Percentiles rank a stretch among this genome's conserved stretches.
Conservation (phyloP, 129 eudicot species). For the Chrysanthemum makinoi region DNA sequence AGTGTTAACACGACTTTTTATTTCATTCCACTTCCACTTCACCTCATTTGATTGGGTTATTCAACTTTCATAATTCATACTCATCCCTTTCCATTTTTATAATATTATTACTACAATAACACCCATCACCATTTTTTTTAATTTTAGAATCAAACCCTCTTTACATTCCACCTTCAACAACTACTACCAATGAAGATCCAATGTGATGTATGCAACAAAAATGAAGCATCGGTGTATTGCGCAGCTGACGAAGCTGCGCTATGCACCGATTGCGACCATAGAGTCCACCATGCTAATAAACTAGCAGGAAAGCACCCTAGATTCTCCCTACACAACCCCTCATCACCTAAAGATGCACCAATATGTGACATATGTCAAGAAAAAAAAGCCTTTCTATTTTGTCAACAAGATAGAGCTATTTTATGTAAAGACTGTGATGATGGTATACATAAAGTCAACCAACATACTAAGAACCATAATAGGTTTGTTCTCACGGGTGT, state of each 20-base stretch:
- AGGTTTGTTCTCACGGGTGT: constrained; percentile 77
- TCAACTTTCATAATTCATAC: constrained; percentile 19
- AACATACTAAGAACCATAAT: constrained; percentile 55
- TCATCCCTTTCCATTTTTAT: constrained; percentile 27
- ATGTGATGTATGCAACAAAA: constrained; percentile 79
- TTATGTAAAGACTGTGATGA: constrained; percentile 70
- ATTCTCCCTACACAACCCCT: constrained; percentile 71
- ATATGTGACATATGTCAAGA: constrained; percentile 78
- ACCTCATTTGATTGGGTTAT: background rate
- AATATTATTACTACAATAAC: background rate
- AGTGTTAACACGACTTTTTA: constrained; percentile 19
- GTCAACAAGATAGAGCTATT: constrained; percentile 78
- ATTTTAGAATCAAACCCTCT: constrained; percentile 18
- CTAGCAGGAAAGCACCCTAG: constrained; percentile 94
- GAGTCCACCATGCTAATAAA: constrained; percentile 93
- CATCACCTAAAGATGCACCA: constrained; percentile 47
- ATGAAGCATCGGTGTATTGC: constrained; percentile 66
- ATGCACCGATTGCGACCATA: constrained; percentile 76
- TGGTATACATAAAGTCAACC: constrained; percentile 68
- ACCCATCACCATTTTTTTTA: constrained; percentile 23
- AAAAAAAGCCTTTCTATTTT: constrained; percentile 64
- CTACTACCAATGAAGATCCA: constrained; percentile 69
- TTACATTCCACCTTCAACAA: constrained; percentile 13
- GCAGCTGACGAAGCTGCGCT: constrained; percentile 87
- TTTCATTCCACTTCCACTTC: constrained; percentile 17